Conservation (phyloP, 2,329 filamentous ascomycete genomes). For the Stachybotrys elegans region DNA sequence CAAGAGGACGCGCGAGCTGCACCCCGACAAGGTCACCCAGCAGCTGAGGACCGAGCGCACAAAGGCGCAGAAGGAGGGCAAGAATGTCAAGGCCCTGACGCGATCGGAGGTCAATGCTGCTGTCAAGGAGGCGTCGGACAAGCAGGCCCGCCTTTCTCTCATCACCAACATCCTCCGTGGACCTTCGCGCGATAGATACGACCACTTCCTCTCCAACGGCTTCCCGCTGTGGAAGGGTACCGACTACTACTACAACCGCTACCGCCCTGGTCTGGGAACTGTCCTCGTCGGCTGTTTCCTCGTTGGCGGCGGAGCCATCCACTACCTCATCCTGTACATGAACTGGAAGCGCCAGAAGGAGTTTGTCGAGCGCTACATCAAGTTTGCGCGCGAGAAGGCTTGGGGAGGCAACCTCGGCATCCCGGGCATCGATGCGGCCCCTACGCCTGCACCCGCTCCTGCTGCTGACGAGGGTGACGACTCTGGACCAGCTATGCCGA, state of each 20-base stretch:
- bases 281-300: constrained; percentile 79
- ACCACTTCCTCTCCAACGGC: constrained; percentile 87
- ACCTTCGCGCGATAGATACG: constrained; percentile 77
- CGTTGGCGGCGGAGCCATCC: constrained; percentile 74
- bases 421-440: constrained; percentile 54
- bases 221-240: constrained; percentile 97
- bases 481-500: constrained; percentile 46
- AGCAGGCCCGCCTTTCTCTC: constrained; percentile 78
- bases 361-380: constrained; percentile 88
- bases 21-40: constrained; percentile 94
- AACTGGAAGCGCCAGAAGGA: constrained; percentile 85
- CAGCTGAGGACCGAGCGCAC: constrained; percentile 68
- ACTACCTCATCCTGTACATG: constrained; percentile 82
- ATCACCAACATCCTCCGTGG: constrained; percentile 84
- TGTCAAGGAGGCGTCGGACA: constrained; percentile 74
- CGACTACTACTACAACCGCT: constrained; percentile 95
- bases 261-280: constrained; percentile 82
- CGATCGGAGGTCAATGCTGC: constrained; percentile 72
- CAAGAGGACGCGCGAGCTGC: constrained; percentile 75
- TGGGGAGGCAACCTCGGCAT: constrained; percentile 82
- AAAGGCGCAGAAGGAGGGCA: constrained; percentile 44
- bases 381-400: constrained; percentile 78
- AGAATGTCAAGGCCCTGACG: constrained; percentile 64
- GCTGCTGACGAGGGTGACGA: constrained; percentile 42
- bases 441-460: constrained; percentile 37